Evolutionary conservation across 2,329 filamentous ascomycete genomes (phyloP).

Genomic region (Xylariaceae sp.): DNA sequence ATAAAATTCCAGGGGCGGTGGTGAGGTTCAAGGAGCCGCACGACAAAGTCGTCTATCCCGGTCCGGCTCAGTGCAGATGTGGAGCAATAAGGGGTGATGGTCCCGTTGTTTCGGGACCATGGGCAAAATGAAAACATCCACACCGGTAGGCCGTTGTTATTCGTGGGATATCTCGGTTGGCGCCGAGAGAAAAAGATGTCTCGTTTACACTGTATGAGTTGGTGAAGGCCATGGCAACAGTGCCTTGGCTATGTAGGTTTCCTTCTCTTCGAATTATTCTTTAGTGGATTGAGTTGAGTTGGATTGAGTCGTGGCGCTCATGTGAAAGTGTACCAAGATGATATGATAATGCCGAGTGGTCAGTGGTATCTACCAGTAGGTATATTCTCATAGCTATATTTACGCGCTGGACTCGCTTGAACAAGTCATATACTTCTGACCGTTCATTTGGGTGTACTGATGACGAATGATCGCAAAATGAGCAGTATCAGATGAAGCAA

Average conservation of each 20-base stretch:
- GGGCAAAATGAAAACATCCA: constrained; percentile 11
- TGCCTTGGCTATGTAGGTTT: neutral
- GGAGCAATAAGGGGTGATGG: constrained; percentile 11
- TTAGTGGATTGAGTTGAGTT: neutral
- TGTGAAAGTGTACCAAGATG: neutral
- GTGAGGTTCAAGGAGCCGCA: constrained; percentile 5
- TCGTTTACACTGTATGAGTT: neutral
- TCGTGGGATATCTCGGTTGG: constrained; percentile 25
- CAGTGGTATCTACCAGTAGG: no score
- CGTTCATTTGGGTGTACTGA: neutral
- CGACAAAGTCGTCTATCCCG: neutral
- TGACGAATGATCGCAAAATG: constrained; percentile 12
- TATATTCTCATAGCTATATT: no score
- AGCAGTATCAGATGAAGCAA: constrained; percentile 3
- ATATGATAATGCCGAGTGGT: neutral
- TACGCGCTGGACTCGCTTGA: no score
- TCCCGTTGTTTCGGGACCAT: constrained; percentile 22
- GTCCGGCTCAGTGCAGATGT: constrained; percentile 13
- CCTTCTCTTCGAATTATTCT: neutral
- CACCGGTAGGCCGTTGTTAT: constrained; percentile 14
- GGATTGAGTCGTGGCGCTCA: neutral
- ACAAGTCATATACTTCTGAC: neutral
- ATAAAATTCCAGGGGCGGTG: constrained; percentile 17
- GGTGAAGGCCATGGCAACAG: neutral
- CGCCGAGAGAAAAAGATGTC: constrained; percentile 1